Conservation (phyloP, 108 stramenopile species). For the Discostella pseudostelligera region DNA sequence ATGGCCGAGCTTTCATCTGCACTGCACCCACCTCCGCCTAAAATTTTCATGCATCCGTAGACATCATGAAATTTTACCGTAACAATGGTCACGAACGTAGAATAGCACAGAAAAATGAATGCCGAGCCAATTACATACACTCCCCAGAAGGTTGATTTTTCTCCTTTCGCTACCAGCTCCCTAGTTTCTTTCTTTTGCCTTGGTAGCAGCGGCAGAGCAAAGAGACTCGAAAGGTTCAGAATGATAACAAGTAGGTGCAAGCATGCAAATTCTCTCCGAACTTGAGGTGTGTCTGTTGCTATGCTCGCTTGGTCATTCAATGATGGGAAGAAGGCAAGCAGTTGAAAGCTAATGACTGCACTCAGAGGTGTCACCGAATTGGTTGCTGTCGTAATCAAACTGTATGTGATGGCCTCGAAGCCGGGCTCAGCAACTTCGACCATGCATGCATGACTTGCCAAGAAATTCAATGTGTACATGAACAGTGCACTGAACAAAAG, state of each 20-base stretch:
- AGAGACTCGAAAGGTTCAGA: constrained; percentile 38
- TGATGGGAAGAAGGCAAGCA: constrained; percentile 46
- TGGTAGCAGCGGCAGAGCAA: constrained; percentile 45
- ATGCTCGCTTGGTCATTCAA: constrained; percentile 42
- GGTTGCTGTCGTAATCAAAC: constrained; percentile 44
- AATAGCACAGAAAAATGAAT: constrained; percentile 37
- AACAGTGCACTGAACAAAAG: constrained; percentile 27
- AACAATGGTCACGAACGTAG: constrained; percentile 39
- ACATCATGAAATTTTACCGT: constrained; percentile 45
- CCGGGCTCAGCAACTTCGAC: constrained; percentile 51
- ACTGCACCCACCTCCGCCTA: constrained; percentile 43
- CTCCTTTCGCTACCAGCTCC: constrained; percentile 48
- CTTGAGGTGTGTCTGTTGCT: constrained; percentile 44
- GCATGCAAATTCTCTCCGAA: constrained; percentile 36
- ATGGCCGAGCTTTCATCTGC: constrained; percentile 32
- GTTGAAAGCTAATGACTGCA: constrained; percentile 46
- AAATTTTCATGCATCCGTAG: constrained; percentile 40
- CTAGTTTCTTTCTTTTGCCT: constrained; percentile 53
- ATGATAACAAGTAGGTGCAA: constrained; percentile 33
- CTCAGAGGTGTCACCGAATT: constrained; percentile 46
- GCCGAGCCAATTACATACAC: constrained; percentile 26
- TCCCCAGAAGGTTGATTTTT: constrained; percentile 34
- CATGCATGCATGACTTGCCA: constrained; percentile 42
- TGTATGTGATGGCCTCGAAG: constrained; percentile 48
- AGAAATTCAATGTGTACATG: constrained; percentile 49